Evolutionary conservation across 164 flowering plant species (phyloP).

Genomic region (Magnolia kwangsiensis): DNA sequence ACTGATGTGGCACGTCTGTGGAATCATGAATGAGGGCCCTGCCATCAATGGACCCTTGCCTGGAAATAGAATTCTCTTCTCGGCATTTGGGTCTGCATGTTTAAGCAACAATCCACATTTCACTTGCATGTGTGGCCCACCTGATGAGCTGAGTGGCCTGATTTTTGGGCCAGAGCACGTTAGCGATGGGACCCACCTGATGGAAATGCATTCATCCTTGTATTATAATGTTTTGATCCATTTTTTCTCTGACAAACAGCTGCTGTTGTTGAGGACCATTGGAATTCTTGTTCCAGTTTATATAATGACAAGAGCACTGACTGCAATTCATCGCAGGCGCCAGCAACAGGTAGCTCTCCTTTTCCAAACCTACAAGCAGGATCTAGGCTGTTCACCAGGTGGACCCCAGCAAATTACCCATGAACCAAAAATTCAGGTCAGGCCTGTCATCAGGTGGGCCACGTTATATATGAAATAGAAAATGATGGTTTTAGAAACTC

Average conservation of each 20-base stretch:
- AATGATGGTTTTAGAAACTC: too few relatives aligned
- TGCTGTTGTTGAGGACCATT: constrained; percentile 44
- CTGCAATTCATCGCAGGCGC: constrained; percentile 45
- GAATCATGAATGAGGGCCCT: background rate
- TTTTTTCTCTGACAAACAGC: constrained; percentile 31
- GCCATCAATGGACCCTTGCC: background rate
- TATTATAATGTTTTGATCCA: background rate
- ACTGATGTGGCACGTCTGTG: background rate
- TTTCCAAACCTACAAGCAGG: background rate
- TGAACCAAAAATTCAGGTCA: background rate
- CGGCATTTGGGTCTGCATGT: background rate
- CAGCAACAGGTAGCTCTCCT: constrained; percentile 34
- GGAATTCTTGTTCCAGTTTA: constrained; percentile 75
- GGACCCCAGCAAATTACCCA: background rate
- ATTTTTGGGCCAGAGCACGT: background rate
- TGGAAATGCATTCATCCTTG: background rate
- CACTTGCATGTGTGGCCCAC: background rate
- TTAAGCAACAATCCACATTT: background rate
- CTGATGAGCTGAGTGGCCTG: background rate
- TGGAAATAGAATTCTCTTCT: background rate
- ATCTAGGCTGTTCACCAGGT: background rate
- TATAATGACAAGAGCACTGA: constrained; percentile 49
- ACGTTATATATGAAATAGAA: background rate
- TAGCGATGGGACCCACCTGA: background rate
- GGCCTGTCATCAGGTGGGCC: background rate